Percentiles rank a stretch among this genome's conserved stretches.
Evolutionary conservation across 2,329 filamentous ascomycete species (phyloP).

Genomic region (Ceratocystis papillata): DNA sequence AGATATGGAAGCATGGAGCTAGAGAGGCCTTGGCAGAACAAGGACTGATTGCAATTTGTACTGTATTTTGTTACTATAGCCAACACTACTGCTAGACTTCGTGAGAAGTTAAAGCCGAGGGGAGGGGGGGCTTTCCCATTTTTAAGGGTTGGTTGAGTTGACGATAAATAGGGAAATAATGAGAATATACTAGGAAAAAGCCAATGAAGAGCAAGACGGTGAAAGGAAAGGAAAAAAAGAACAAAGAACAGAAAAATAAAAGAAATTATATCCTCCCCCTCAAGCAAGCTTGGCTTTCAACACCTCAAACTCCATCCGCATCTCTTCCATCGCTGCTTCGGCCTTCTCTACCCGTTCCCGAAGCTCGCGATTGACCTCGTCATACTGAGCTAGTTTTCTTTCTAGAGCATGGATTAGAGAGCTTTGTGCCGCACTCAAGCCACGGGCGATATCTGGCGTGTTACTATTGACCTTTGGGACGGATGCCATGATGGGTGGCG

Average conservation of each 20-base stretch:
- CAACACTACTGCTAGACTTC: too few relatives aligned
- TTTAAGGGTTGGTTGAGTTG: too few relatives aligned
- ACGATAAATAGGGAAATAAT: too few relatives aligned
- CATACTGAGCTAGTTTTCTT: slow-evolving; percentile 15
- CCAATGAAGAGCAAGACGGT: too few relatives aligned
- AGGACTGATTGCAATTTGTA: too few relatives aligned
- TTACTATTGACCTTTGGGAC: neutral
- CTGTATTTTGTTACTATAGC: too few relatives aligned
- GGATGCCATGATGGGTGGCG: neutral
- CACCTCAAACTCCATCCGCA: slow-evolving; percentile 20
- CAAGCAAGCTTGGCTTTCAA: slow-evolving; percentile 17
- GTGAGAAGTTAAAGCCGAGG: too few relatives aligned
- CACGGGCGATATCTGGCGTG: neutral
- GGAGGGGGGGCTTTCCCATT: too few relatives aligned
- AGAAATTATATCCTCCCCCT: neutral
- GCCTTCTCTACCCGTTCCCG: slow-evolving; percentile 14
- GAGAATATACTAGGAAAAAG: too few relatives aligned
- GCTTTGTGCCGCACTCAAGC: neutral
- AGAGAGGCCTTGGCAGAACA: too few relatives aligned
- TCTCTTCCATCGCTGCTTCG: slow-evolving; percentile 17
- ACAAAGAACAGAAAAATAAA: neutral
- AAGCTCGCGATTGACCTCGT: slow-evolving; percentile 18
- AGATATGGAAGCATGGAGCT: too few relatives aligned
- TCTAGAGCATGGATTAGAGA: slow-evolving; percentile 13
- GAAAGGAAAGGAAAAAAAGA: neutral